Evolutionary conservation across 106 monocot genomes (phyloP), one percentile per base, ranked within the genome.

Genomic region (Chionographis japonica): DNA sequence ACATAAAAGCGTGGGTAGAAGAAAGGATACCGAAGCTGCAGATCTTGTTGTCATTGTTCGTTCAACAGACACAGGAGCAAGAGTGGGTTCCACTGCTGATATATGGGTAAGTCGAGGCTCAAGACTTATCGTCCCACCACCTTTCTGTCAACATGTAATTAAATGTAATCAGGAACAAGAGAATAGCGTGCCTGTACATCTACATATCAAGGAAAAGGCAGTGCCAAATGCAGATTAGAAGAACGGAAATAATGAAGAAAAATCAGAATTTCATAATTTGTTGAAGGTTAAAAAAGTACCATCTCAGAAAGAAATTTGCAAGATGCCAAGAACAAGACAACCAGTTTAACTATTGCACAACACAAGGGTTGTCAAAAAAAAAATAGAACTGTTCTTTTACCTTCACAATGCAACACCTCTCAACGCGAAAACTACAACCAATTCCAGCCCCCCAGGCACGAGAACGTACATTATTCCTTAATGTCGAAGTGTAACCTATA

Each of bases 371-470:
- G 27, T 27, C 27, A 27, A 27, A 27, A 27, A 27, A 27, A 27
- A 60, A 63, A 61, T 54, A 61, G 61, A 40, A 68, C 17, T 71
- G 16, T 12, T 7, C 59, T 64, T 35, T 53, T 76, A 87, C 94
- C 90, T 94, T 90, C 41, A 87, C 83, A 74, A 94, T 84, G 77
- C 84, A 94, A 63, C 87, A 90, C n/a, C 71, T 78, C 61, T 84
- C 94, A 64, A 94, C 65, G 18, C 77, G 75, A 81, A 75, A 94
- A 66, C 94, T 94, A 65, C 94, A 94, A 68, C 79, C 79, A 60
- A 90, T 85, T 50, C 87, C 85, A 41, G 87, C 87, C 3, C 87
- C 90, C 94, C 94, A 94, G 55, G 94, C 82, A 68, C 94, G 90
- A 65, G 94, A 94, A 20, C 90, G 90, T 2, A 94, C 90, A 70